Percentiles rank a stretch among this genome's conserved stretches.
Evolutionary conservation across 140 eudicot genomes (phyloP).

Genomic region (Flaveria floridana): DNA sequence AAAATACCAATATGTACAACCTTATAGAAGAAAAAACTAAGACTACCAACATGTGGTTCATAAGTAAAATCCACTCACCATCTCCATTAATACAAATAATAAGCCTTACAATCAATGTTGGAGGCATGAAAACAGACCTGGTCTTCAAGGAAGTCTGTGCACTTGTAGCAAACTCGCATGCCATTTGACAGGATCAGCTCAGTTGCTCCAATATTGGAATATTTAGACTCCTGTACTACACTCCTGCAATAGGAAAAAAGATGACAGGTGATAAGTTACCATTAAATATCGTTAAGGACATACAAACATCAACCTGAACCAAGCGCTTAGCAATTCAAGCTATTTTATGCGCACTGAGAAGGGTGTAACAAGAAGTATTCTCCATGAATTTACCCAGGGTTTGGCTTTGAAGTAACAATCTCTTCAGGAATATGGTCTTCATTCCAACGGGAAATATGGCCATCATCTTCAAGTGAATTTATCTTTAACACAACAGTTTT

Average conservation of each 20-base stretch:
- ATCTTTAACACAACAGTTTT: conserved; percentile 55
- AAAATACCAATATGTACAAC: background rate
- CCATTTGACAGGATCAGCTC: conserved; percentile 90
- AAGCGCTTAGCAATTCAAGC: conserved; percentile 13
- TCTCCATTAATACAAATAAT: conserved; percentile 11
- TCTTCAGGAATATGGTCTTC: conserved; percentile 90
- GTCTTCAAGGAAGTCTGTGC: conserved; percentile 87
- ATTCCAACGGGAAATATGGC: conserved; percentile 65
- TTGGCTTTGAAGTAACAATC: conserved; percentile 62
- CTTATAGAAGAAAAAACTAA: conserved; percentile 4
- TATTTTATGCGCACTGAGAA: background rate
- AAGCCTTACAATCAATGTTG: conserved; percentile 2
- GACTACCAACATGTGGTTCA: conserved; percentile 24
- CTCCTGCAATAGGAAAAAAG: conserved; percentile 45
- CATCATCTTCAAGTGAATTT: conserved; percentile 61
- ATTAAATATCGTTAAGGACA: background rate
- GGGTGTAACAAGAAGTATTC: conserved; percentile 14
- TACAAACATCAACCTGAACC: conserved; percentile 23
- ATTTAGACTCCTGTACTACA: conserved; percentile 59
- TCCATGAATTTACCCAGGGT: conserved; percentile 63
- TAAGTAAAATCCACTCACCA: conserved; percentile 4
- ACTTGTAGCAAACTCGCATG: conserved; percentile 90
- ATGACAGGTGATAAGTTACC: conserved; percentile 1
- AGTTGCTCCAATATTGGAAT: conserved; percentile 68
- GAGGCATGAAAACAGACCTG: conserved; percentile 54